Evolutionary conservation across 352 stramenopile species (phyloP), one percentile per base, ranked within the genome.

Genomic region (Phytopythium mirpurense): DNA sequence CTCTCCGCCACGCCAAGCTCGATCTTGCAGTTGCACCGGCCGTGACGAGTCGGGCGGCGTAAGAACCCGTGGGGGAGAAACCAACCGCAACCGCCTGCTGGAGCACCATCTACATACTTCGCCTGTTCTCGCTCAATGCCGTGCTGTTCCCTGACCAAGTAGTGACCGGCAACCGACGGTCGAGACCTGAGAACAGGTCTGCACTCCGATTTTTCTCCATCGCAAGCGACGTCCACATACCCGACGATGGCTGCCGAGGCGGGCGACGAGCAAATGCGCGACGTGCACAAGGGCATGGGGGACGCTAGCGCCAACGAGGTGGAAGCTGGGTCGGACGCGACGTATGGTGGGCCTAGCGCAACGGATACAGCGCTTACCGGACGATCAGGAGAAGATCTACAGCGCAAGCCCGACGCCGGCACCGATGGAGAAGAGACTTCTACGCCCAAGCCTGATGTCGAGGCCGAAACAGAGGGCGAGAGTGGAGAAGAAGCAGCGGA

Each of bases 21-120:
- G 24, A 45, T 31, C 40, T 45, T 26, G 10, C 21, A 3, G 40
- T 26, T 32, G 23, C 15, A 34, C 23, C 18, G 10, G 0, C 41
- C 23, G 8, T 26, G 19, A 31, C 40, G 6, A 26, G 19, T 41
- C 2, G n/a, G 21, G 40, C 6, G 19, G 10, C n/a, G 11, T 32
- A 9, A 14, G 14, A 7, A 42, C 16, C n/a, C 6, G n/a, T 43
- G n/a, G 37, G 5, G 41, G 7, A 34, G 41, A 21, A 47, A 47
- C 41, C 41, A 47, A 19, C 41, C 34, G 19, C 24, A 47, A 47
- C 41, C 41, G 41, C 41, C n/a, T n/a, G n/a, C n/a, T n/a, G n/a
- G n/a, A n/a, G n/a, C n/a, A n/a, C n/a, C n/a, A n/a, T n/a, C n/a
- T n/a, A n/a, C n/a, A n/a, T n/a, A n/a, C n/a, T n/a, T n/a, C n/a